Base-by-base conservation (phyloP, 257 asterid species). In the Misopates orontium region DNA sequence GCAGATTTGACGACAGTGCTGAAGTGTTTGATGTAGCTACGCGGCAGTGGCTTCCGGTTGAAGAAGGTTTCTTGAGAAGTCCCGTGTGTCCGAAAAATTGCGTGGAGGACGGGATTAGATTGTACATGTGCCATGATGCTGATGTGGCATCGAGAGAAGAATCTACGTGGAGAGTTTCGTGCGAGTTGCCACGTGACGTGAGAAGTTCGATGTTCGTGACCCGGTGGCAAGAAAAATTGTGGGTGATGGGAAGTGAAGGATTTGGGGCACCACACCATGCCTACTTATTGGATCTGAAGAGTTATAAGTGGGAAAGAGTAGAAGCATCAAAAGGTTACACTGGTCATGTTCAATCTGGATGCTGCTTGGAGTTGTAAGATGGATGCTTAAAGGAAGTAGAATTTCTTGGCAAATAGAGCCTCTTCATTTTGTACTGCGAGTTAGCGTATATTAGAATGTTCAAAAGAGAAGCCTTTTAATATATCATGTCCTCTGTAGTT, bases 291-390 rank as follows among this genome's bases (percentile, higher is more conserved):
- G 93, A 90, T 72, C 39, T 76, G 71, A 50, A 69, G 72, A 77
- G 56, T 10, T 18, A 63, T 18, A 76, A 60, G 73, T 87, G 92
- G 96, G 82, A 84, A 13, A 62, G 56, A 59, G 77, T 84, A 24
- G 81, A 72, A 32, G 71, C 60, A 19, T 71, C 65, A n/a, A 82
- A 70, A 28, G 78, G 42, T 1, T 87, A 84, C 56, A 74, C 74
- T 12, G 95, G 95, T 18, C 88, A 87, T 69, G 90, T 87, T 72
- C 91, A 81, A 72, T 79, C 92, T 0, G 97, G 87, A 47, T 85
- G 90, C 62, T 85, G 78, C 70, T 56, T 90, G 48, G 88, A 87
- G 71, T 53, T 90, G 69, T 89, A 56, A 73, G 62, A 13, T 4
- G 12, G 11, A 8, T 20, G 8, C 4, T 54, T 0, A 20, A 36